Evolutionary conservation across 2,329 filamentous ascomycete species (phyloP), one percentile per base, ranked within the genome.

Genomic region (Blastomyces percursus): DNA sequence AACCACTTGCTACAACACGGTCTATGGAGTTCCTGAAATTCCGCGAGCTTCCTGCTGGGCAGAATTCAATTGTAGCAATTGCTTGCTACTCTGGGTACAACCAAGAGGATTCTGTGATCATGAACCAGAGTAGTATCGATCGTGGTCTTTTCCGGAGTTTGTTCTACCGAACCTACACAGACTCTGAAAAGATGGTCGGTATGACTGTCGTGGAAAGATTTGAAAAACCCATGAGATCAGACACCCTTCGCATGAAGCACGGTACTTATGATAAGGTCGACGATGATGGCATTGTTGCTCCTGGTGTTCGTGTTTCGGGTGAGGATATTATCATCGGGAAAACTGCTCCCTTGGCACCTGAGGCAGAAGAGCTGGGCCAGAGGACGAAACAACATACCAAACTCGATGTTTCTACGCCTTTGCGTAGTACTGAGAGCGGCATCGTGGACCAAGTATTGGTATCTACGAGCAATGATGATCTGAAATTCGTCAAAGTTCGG

Each of bases 291-390:
- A 91, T 99, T 63, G 89, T 99, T 61, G 89, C 90, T 8, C 94
- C 94, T 16, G 94, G 94, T 72, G 89, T 95, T 30, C 90, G 94
- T 75, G 93, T 99, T 0, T 95, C 91, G 16, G 95, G 94, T 72
- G 94, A 97, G 71, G 94, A 99, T 75, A 96, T 99, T 72, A 97
- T 99, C 74, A 99, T 99, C 67, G 94, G 95, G 66, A 99, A 99
- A 81, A 97, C 94, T 2, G 92, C 93, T 12, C 95, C 95, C 1
- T 91, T 99, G 74, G 89, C 91, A 57, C 87, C 91, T 2, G 94
- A 99, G 70, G 89, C 89, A 19, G 91, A 96, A 74, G 94, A 99
- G 75, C 82, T 97, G 66, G 94, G 94, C 7, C 92, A 96, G 72
- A 85, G 94, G 66, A 96, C 91, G 30, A 91, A 90, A 69, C 81